Base-by-base conservation (phyloP, 2,329 filamentous ascomycete genomes). In the Aspergillus sergii region DNA sequence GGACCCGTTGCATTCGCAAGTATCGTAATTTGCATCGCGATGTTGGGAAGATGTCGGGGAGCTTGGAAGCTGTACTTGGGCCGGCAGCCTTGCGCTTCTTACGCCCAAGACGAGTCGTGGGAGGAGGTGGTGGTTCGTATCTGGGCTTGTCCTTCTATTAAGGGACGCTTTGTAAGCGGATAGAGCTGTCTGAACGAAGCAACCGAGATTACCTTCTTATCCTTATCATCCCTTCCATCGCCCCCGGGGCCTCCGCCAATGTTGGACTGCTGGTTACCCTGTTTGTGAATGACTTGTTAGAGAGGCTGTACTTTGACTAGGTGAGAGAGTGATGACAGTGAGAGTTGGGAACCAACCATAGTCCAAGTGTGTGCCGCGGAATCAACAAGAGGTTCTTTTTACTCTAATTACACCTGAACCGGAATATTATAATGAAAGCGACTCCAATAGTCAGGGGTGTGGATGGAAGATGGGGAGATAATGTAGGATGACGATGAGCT, bases 11-110 rank as follows among this genome's bases (percentile, higher is more conserved):
- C 95, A 99, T 97, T 73, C 95, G 92, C 64, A 99, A 88, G 68
- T 98, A 93, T 72, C 94, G 90, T 71, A 99, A 87, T 85, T 99
- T 99, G 87, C 95, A 99, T 85, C 95, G 89, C 72, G 94, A 95
- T 57, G 94, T 98, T 61, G 95, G 95, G 78, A 92, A 97, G 77
- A 99, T 89, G 71, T 92, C 89, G 34, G 95, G 95, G 30, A 99
- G 90, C 83, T 99, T 99, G 63, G 94, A 93, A 21, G 95, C 92
- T 58, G 95, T 94, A 80, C 94, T 97, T 67, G 93, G 93, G 59
- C 95, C 95, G 64, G 91, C 93, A 57, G 89, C 88, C 89, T 92
- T 97, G 87, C 94, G 94, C 91, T 99, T 99, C 91, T 96, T 97
- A 76, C 94, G 92, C 65, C 95, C 95, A 78, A 99, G 91, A 78